Evolutionary conservation across 257 asterid species (phyloP).

Genomic region (Mentha longifolia): DNA sequence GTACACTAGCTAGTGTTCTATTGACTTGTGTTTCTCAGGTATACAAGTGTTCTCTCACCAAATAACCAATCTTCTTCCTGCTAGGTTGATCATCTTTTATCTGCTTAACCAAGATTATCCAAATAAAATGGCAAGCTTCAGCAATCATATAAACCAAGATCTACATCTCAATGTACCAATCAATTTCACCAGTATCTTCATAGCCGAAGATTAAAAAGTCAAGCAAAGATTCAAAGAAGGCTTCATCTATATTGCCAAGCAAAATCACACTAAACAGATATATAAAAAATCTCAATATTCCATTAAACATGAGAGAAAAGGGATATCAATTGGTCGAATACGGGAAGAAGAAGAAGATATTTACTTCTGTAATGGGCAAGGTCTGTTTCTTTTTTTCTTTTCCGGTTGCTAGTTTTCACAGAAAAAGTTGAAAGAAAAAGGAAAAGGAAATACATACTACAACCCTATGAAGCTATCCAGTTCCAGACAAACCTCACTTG

Average conservation of each 20-base stretch:
- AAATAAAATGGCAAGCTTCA: not conserved
- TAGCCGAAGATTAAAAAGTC: not conserved
- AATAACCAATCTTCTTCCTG: not conserved
- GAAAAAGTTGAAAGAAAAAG: not conserved
- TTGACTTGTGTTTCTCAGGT: not conserved
- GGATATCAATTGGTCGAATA: not conserved
- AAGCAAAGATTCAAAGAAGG: not conserved
- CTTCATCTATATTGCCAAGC: not conserved
- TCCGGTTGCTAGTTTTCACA: no score
- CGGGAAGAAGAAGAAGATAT: not conserved
- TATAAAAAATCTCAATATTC: not conserved
- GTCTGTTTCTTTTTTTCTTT: not conserved
- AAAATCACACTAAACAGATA: not conserved
- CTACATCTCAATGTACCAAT: constrained; percentile 12
- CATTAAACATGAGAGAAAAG: not conserved
- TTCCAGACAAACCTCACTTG: not conserved
- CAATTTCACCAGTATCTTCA: not conserved
- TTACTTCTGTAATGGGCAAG: not conserved
- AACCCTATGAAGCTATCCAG: not conserved
- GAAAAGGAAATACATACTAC: not conserved
- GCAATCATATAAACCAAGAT: not conserved
- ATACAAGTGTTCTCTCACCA: not conserved
- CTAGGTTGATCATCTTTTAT: not conserved
- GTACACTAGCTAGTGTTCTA: not conserved
- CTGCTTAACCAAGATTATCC: not conserved